Evolutionary conservation across 2,329 filamentous ascomycete species (phyloP).

Genomic region (Rhynchosporium agropyri): DNA sequence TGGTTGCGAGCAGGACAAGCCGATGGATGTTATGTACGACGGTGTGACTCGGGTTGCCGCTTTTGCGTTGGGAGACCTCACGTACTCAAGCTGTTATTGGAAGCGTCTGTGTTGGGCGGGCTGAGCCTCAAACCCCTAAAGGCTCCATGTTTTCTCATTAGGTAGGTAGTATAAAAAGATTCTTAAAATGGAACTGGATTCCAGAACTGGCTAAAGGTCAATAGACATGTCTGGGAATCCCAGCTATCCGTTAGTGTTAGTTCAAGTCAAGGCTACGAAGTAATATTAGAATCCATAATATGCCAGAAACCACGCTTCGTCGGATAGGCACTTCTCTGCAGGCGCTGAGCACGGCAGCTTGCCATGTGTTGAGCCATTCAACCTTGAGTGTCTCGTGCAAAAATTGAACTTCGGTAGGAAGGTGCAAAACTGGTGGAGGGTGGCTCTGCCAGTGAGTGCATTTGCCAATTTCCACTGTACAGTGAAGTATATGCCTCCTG

Average conservation of each 20-base stretch:
- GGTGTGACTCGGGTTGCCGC: too few species aligned
- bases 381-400: not conserved
- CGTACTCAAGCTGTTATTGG: too few species aligned
- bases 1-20: not conserved
- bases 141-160: too few species aligned
- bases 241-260: too few species aligned
- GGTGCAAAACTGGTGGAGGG: not conserved
- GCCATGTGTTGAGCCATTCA: constrained; percentile 12
- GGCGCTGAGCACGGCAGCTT: constrained; percentile 6
- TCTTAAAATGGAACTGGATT: too few species aligned
- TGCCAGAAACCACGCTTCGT: not conserved
- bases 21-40: too few species aligned
- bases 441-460: not conserved
- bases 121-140: too few species aligned
- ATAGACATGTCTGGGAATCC: too few species aligned
- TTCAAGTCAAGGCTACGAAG: not conserved
- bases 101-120: too few species aligned
- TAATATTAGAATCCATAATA: not conserved
- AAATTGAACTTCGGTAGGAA: constrained; percentile 6
- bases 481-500: constrained; percentile 1
- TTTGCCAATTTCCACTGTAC: not conserved
- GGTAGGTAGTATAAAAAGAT: too few species aligned
- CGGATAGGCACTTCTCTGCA: not conserved
- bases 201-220: too few species aligned
- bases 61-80: too few species aligned